phyloP scores from a whole-genome alignment of 2,329 filamentous ascomycete species.

The Talaromyces marneffei region DNA sequence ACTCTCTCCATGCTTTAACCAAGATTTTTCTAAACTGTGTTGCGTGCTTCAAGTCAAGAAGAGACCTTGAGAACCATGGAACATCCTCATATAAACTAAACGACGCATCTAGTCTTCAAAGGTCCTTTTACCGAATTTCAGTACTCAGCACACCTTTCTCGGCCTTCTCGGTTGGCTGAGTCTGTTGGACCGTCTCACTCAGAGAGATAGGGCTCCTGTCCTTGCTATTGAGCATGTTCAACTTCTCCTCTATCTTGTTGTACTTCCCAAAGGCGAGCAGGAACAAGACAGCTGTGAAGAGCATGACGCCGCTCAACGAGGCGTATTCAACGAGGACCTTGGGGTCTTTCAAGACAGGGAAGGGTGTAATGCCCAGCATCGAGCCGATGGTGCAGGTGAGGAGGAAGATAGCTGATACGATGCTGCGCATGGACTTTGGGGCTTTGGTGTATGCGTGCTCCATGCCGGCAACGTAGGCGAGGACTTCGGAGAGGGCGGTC shows the following conservation, averaged over 20 bases:
- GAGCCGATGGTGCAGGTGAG: conserved; percentile 13
- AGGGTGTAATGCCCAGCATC: conserved; percentile 14
- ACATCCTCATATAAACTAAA: too few relatives aligned
- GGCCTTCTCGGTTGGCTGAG: neutral
- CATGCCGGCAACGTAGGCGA: conserved; percentile 56
- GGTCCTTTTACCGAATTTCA: too few relatives aligned
- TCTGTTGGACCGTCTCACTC: neutral
- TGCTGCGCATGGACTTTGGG: conserved; percentile 61
- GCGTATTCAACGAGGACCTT: conserved; percentile 16
- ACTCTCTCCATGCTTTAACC: too few relatives aligned
- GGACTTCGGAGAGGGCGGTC: conserved; percentile 53
- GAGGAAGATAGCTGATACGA: conserved; percentile 2
- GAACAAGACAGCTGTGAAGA: conserved; percentile 2
- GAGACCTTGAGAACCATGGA: too few relatives aligned
- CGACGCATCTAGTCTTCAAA: too few relatives aligned
- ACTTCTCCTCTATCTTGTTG: conserved; percentile 16
- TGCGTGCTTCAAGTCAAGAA: too few relatives aligned
- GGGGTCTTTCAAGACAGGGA: conserved; percentile 14
- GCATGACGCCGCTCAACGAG: conserved; percentile 13
- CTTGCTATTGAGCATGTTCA: conserved; percentile 10
- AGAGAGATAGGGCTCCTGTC: neutral
- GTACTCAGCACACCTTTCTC: neutral
- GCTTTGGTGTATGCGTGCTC: conserved; percentile 76
- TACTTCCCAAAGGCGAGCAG: conserved; percentile 14
- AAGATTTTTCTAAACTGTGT: too few relatives aligned